A percentile compares a stretch with the other conserved stretches of the same genome.
Conservation (phyloP, 2,329 filamentous ascomycete species). For the Pseudopyricularia javanii region DNA sequence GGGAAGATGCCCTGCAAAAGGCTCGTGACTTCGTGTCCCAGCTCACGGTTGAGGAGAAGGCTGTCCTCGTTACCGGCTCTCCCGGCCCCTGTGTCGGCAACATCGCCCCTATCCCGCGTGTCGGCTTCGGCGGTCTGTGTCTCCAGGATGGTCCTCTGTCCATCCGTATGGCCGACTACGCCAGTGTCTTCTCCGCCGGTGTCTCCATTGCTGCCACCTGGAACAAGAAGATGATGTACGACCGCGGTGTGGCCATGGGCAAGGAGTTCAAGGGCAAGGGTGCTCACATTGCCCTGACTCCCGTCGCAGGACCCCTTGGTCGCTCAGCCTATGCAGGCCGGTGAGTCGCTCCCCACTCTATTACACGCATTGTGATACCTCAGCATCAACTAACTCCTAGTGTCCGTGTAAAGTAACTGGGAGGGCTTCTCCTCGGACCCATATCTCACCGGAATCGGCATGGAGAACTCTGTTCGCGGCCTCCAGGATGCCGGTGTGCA, state of each 20-base stretch:
- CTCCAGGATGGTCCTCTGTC: conserved; percentile 59
- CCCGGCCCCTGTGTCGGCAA: conserved; percentile 8
- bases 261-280: conserved; percentile 63
- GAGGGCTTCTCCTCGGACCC: conserved; percentile 72
- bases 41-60: conserved; percentile 53
- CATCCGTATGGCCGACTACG: conserved; percentile 52
- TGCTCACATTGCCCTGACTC: conserved; percentile 55
- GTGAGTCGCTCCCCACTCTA: not conserved
- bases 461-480: conserved; percentile 55
- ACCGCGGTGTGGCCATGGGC: conserved; percentile 34
- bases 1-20: conserved; percentile 23
- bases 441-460: conserved; percentile 52
- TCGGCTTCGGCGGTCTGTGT: conserved; percentile 48
- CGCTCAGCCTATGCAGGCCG: conserved; percentile 32
- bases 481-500: conserved; percentile 70
- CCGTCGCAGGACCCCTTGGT: conserved; percentile 33
- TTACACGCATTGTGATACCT: too few species aligned
- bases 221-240: conserved; percentile 48
- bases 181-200: conserved; percentile 58
- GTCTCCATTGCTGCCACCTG: conserved; percentile 59
- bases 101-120: conserved; percentile 35
- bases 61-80: not conserved
- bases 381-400: not conserved
- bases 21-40: conserved; percentile 43
- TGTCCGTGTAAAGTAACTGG: conserved; percentile 43